Percentiles rank a stretch among this genome's conserved stretches.
phyloP scores from a whole-genome alignment of 192 early-diverging fungal species.

The Geosiphon pyriformis region DNA sequence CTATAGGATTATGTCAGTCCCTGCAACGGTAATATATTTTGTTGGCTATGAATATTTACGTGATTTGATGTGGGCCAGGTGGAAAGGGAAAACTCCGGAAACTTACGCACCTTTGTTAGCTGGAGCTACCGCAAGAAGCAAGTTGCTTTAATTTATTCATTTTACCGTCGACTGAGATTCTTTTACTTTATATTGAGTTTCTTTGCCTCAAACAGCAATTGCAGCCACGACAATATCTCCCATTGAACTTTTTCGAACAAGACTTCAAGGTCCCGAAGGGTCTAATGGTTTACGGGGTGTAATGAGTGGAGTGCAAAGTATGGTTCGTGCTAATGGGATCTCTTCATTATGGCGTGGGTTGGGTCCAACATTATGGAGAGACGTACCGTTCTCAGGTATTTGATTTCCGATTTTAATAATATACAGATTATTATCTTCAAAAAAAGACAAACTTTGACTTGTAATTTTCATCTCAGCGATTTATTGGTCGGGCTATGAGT shows the following conservation, averaged over 20 bases:
- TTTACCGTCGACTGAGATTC: too few relatives aligned
- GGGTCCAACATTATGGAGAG: slow-evolving; percentile 84
- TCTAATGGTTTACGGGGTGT: slow-evolving; percentile 56
- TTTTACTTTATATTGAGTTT: not conserved
- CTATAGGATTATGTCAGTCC: slow-evolving; percentile 70
- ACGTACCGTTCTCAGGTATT: slow-evolving; percentile 86
- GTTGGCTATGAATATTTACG: slow-evolving; percentile 88
- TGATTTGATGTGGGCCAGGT: slow-evolving; percentile 36
- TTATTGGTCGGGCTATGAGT: slow-evolving; percentile 93
- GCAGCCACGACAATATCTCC: slow-evolving; percentile 82
- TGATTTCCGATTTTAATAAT: not conserved
- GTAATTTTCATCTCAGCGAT: slow-evolving; percentile 45
- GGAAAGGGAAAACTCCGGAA: slow-evolving; percentile 28
- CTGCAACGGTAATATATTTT: slow-evolving; percentile 91
- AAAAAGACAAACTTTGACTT: slow-evolving; percentile 30
- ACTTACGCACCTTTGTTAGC: slow-evolving; percentile 45
- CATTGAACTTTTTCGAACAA: slow-evolving; percentile 84
- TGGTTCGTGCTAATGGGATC: slow-evolving; percentile 57
- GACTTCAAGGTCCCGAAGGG: slow-evolving; percentile 75
- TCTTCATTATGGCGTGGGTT: slow-evolving; percentile 81
- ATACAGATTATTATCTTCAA: not conserved
- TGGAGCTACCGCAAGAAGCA: slow-evolving; percentile 75
- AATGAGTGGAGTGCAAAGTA: slow-evolving; percentile 49
- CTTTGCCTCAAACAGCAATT: slow-evolving; percentile 41
- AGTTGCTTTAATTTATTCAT: slow-evolving; percentile 14